These are phyloP conservation scores for Colletotrichum sidae DNA, from an alignment of 2,329 filamentous ascomycete genomes.

Conservation along the genomic window DNA sequence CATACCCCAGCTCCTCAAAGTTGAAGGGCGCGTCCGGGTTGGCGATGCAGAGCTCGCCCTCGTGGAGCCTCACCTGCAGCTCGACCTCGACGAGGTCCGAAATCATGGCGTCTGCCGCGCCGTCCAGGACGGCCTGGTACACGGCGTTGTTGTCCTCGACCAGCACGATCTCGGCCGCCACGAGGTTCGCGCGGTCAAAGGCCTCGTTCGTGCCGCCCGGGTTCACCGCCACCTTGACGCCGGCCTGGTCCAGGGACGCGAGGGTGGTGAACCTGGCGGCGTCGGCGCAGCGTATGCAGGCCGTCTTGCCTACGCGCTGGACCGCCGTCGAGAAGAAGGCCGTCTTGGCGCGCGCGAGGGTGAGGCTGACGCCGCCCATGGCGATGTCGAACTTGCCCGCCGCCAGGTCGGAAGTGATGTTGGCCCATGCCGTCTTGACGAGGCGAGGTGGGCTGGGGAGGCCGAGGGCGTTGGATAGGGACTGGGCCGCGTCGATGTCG, in stretches of 20 bases:
- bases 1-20: slow-evolving; percentile 35
- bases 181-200: slow-evolving; percentile 35
- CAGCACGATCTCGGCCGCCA: slow-evolving; percentile 24
- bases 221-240: slow-evolving; percentile 33
- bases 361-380: slow-evolving; percentile 36
- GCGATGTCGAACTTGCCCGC: slow-evolving; percentile 34
- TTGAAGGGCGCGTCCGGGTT: slow-evolving; percentile 32
- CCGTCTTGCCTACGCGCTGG: slow-evolving; percentile 35
- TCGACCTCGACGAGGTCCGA: slow-evolving; percentile 35
- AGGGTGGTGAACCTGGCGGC: slow-evolving; percentile 31
- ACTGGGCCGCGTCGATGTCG: slow-evolving; percentile 35
- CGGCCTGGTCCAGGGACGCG: slow-evolving; percentile 22
- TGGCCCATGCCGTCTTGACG: slow-evolving; percentile 22
- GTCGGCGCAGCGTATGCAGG: slow-evolving; percentile 33
- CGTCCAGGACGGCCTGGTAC: slow-evolving; percentile 25
- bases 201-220: slow-evolving; percentile 35
- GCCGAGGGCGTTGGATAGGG: slow-evolving; percentile 35
- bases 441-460: slow-evolving; percentile 26
- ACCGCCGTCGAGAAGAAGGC: slow-evolving; percentile 32
- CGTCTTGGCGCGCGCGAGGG: slow-evolving; percentile 20
- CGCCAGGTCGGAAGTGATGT: slow-evolving; percentile 31
- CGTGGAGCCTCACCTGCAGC: slow-evolving; percentile 27
- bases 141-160: slow-evolving; percentile 36
- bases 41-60: slow-evolving; percentile 30
- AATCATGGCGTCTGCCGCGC: slow-evolving; percentile 33